Base-by-base conservation (phyloP, 768 basidiomycete genomes). In the Rhodotorula toruloides region DNA sequence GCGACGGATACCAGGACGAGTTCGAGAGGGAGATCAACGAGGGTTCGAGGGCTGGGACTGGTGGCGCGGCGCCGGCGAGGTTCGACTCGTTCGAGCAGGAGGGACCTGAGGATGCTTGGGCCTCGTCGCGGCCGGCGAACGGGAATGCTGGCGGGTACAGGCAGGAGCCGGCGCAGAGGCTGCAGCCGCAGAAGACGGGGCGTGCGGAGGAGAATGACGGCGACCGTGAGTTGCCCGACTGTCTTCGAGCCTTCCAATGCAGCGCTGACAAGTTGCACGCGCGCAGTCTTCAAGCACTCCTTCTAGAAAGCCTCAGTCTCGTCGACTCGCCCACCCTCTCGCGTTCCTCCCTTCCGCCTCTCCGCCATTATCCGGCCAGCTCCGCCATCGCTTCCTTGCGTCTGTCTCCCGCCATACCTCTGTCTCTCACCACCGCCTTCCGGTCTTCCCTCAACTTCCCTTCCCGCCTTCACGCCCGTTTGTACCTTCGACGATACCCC, bases 1-100 rank as follows among this genome's bases (percentile, higher is more conserved):
- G 55, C 47, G 62, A 60, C 46, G 61, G 54, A 47, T 71, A 54
- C 62, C 62, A 67, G 53, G 70, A 67, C 55, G 70, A 67, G 16
- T 71, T 67, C 37, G 70, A 71, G 56, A 34, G 65, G 42, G 70
- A 71, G 53, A 63, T 71, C 62, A 69, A 69, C 48, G 54, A 50
- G 44, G 67, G 57, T 2, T 3, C 34, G 53, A 29, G 27, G 27
- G 49, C 54, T 4, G 37, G 36, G 22, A 37, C 29, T 9, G 19
- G 17, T 6, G 16, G 19, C 13, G 50, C 9, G 12, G 48, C 49
- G 19, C 62, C 42, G 3, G 46, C 36, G 19, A 31, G 68, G 54
- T 69, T 63, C 50, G 68, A 69, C 48, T 25, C 58, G 58, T 69
- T 69, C 32, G 68, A 69, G 22, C 27, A 32, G 14, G 68, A 69